Evolutionary conservation across 495 filamentous ascomycete genomes (phyloP), one percentile per base, ranked within the genome.

Genomic region (Collariella sp.): DNA sequence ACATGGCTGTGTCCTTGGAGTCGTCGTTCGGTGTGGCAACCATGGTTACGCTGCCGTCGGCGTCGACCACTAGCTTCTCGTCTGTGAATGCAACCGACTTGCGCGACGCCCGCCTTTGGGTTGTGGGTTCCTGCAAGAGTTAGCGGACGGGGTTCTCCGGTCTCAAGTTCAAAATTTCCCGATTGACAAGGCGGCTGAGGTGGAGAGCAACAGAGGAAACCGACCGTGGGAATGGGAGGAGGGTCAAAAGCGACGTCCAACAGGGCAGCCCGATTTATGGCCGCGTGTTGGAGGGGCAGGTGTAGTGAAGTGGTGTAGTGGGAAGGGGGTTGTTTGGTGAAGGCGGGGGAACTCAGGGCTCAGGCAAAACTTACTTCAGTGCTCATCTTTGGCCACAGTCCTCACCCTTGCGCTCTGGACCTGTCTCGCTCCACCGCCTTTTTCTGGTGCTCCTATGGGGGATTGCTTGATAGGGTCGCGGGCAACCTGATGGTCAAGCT

Each of bases 51-150:
- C 81, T 79, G 52, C 90, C 90, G 76, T 93, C 86, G 64, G 81
- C 80, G 73, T 91, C 85, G 61, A 94, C 88, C 62, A 94, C 83
- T 55, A 86, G 81, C 46, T 85, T 76, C 57, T 85, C 87, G 70
- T 91, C 87, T 63, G 82, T 88, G 70, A 96, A 96, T 29, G 88
- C 85, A 61, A 96, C 90, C 33, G 87, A 91, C 67, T 95, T 96
- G 71, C 90, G 87, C 55, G 67, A 69, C 29, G 62, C 33, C 36
- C 67, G 66, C 83, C 81, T 69, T 78, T 83, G 54, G 72, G 72
- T 54, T 76, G 78, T 46, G 66, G 69, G 51, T 64, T 67, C 60
- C 65, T 69, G 39, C 54, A 46, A 45, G 42, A 15, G 62, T 74
- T 72, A 72, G 61, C 60, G 56, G 50, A 18, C 29, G 7, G 52